A percentile compares a stretch with the other conserved stretches of the same genome.
Conservation (phyloP, 1,284 basidiomycete genomes). For the Microbotryum lychnidis-dioicae region DNA sequence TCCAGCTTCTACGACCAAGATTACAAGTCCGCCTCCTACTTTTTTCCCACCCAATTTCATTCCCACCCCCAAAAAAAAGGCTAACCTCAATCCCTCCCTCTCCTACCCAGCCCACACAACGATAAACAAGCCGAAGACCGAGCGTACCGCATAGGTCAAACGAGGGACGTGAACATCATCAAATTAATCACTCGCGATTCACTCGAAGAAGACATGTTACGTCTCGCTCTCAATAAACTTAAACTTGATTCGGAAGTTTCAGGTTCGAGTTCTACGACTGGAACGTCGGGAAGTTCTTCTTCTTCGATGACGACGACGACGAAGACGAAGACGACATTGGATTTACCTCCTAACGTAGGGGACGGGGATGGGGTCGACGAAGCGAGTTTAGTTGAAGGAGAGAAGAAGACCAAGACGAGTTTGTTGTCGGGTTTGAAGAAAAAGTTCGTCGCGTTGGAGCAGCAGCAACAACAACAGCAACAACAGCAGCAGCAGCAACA, state of each 20-base stretch:
- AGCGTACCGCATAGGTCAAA: slow-evolving; percentile 96
- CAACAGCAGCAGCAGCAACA: too few relatives aligned
- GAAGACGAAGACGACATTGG: too few relatives aligned
- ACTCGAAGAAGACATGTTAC: slow-evolving; percentile 71
- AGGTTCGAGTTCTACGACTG: slow-evolving; percentile 45
- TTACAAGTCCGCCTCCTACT: slow-evolving; percentile 72
- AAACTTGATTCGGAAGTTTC: slow-evolving; percentile 87
- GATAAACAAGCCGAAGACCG: slow-evolving; percentile 96
- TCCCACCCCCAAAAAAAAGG: background rate
- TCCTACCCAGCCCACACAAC: slow-evolving; percentile 44
- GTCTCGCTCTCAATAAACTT: slow-evolving; percentile 81
- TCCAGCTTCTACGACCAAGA: slow-evolving; percentile 89
- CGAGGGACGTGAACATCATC: slow-evolving; percentile 69
- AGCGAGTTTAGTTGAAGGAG: too few relatives aligned
- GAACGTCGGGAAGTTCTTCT: too few relatives aligned
- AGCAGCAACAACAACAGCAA: too few relatives aligned
- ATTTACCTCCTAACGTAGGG: too few relatives aligned
- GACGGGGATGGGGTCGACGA: too few relatives aligned
- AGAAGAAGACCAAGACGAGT: too few relatives aligned
- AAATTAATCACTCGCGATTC: slow-evolving; percentile 23
- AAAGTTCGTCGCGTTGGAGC: too few relatives aligned
- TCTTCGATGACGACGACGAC: too few relatives aligned
- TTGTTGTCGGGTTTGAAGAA: too few relatives aligned
- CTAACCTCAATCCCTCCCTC: slow-evolving; percentile 20
- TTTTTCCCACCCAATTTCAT: background rate